phyloP scores from a whole-genome alignment of 225 moss, liverwort and hornwort species.

The Bryoerythrophyllum caledonicum region DNA sequence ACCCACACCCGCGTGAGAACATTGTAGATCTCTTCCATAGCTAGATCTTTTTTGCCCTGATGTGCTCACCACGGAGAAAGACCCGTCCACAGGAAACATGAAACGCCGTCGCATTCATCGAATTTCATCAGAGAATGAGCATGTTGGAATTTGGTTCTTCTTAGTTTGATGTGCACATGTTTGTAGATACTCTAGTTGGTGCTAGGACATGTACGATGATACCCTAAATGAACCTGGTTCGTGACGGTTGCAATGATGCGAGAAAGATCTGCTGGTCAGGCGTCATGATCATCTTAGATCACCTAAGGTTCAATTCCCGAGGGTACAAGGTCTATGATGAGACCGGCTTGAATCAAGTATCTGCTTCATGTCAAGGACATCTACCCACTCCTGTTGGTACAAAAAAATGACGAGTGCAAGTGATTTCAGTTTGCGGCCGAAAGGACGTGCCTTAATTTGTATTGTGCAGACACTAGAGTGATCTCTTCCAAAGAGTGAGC shows the following conservation, averaged over 20 bases:
- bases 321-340: not conserved
- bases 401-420: too few relatives aligned
- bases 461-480: not conserved
- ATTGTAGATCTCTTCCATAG: not conserved
- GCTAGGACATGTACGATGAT: too few relatives aligned
- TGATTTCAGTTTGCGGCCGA: too few relatives aligned
- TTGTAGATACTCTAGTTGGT: conserved; percentile 19
- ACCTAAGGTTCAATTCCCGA: not conserved
- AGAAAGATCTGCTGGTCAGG: not conserved
- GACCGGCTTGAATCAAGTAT: too few relatives aligned
- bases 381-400: too few relatives aligned
- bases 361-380: too few relatives aligned
- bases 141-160: not conserved
- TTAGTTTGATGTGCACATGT: not conserved
- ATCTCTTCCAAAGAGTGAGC: not conserved
- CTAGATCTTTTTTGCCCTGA: not conserved
- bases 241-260: conserved; percentile 1
- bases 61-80: conserved; percentile 44
- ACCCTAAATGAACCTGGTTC: not conserved
- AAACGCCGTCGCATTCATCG: not conserved
- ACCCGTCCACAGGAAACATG: conserved; percentile 31
- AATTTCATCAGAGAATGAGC: conserved; percentile 20
- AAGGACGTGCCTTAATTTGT: too few relatives aligned
- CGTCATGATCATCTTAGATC: not conserved
- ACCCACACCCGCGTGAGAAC: not conserved